phyloP scores from a whole-genome alignment of 441 rosid species.

The Melastoma candidum region DNA sequence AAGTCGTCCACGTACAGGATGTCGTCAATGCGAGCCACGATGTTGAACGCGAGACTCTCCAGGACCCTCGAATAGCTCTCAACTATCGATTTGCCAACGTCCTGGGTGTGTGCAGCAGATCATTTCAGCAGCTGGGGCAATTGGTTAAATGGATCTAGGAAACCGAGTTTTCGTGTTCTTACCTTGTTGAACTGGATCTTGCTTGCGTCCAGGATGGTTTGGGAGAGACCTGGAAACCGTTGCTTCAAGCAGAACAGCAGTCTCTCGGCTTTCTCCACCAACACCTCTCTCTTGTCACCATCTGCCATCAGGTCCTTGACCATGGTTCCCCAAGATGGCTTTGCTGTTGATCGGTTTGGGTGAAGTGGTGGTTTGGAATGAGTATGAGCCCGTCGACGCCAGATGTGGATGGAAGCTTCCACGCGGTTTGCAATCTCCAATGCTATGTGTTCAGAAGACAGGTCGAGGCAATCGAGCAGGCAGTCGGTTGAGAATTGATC shows the following conservation, averaged over 20 bases:
- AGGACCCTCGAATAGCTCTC: conserved; percentile 95
- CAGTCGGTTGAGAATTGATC: conserved; percentile 49
- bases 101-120: conserved; percentile 27
- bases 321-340: conserved; percentile 47
- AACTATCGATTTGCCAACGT: conserved; percentile 93
- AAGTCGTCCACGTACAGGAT: conserved; percentile 81
- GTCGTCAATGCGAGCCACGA: conserved; percentile 87
- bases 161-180: background rate
- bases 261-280: conserved; percentile 54
- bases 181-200: conserved; percentile 65
- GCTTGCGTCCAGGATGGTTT: conserved; percentile 53
- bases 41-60: conserved; percentile 91
- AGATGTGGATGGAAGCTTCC: conserved; percentile 52
- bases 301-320: conserved; percentile 29
- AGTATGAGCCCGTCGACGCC: conserved; percentile 34
- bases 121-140: no score
- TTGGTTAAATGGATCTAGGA: no score
- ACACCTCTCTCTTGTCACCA: conserved; percentile 44
- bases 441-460: conserved; percentile 48
- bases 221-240: conserved; percentile 50
- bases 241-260: conserved; percentile 41
- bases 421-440: conserved; percentile 50
- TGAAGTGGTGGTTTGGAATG: conserved; percentile 17
- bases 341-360: conserved; percentile 23
- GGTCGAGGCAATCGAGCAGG: conserved; percentile 38